These are phyloP conservation scores for Penicillium hordei DNA, from an alignment of 2,329 filamentous ascomycete genomes.

Conservation along the genomic window DNA sequence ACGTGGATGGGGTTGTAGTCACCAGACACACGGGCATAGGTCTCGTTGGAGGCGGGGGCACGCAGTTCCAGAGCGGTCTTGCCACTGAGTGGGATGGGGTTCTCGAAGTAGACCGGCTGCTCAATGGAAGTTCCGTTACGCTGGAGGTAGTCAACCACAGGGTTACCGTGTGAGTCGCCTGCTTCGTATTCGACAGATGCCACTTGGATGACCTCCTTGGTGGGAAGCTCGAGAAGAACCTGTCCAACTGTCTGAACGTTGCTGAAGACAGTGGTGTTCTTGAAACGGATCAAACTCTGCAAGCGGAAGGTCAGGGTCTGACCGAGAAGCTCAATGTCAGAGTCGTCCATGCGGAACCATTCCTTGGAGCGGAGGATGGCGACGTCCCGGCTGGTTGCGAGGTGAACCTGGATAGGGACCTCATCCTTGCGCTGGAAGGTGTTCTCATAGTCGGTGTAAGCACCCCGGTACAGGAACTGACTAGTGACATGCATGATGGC, in stretches of 20 bases:
- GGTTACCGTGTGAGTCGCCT: conserved; percentile 88
- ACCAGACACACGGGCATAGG: conserved; percentile 93
- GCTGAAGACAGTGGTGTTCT: conserved; percentile 90
- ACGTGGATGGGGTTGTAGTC: conserved; percentile 99
- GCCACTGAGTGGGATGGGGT: conserved; percentile 90
- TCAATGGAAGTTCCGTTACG: conserved; percentile 89
- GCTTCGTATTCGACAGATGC: conserved; percentile 96
- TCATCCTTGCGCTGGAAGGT: conserved; percentile 98
- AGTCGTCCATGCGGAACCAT: conserved; percentile 89
- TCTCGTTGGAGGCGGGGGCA: conserved; percentile 94
- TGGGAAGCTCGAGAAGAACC: conserved; percentile 89
- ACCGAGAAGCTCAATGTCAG: conserved; percentile 81
- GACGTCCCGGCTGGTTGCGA: conserved; percentile 84
- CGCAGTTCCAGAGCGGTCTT: conserved; percentile 85
- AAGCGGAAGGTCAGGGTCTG: conserved; percentile 96
- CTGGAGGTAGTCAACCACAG: conserved; percentile 92
- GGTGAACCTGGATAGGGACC: conserved; percentile 88
- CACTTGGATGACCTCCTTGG: conserved; percentile 95
- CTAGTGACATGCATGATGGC: conserved; percentile 98
- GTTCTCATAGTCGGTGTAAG: conserved; percentile 92
- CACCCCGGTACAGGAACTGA: conserved; percentile 94
- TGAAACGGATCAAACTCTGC: conserved; percentile 86
- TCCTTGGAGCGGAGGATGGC: conserved; percentile 94
- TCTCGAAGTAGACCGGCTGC: conserved; percentile 95
- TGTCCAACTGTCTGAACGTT: conserved; percentile 89